These are phyloP conservation scores for Pleurotus tuoliensis DNA, from an alignment of 768 basidiomycete species.

Conservation along the genomic window DNA sequence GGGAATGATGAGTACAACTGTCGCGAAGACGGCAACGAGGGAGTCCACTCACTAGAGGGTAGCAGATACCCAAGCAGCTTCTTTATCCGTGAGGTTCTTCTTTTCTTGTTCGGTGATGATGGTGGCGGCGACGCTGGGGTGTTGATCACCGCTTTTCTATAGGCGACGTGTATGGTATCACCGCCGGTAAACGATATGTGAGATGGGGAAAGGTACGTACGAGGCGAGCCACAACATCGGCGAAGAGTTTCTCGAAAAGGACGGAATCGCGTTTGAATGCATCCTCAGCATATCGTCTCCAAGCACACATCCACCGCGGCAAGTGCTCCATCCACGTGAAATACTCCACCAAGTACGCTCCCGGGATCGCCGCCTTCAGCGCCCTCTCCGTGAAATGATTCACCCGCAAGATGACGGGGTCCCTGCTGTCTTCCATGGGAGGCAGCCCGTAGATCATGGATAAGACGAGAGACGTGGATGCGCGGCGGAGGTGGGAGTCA, in stretches of 20 bases:
- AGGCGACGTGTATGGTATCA: background rate
- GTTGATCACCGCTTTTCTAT: slow-evolving; percentile 10
- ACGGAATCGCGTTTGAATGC: slow-evolving; percentile 9
- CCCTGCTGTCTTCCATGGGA: slow-evolving; percentile 3
- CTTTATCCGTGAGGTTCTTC: slow-evolving; percentile 8
- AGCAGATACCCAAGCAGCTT: slow-evolving; percentile 14
- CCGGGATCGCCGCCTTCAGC: slow-evolving; percentile 27
- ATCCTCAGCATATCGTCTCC: slow-evolving; percentile 13
- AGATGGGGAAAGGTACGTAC: background rate
- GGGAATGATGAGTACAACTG: slow-evolving; percentile 7
- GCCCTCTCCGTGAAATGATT: slow-evolving; percentile 20
- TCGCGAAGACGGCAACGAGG: background rate
- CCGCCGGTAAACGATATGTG: no score
- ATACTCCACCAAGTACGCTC: slow-evolving; percentile 28
- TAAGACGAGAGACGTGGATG: slow-evolving; percentile 8
- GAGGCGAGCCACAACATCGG: slow-evolving; percentile 9
- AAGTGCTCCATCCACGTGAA: slow-evolving; percentile 29
- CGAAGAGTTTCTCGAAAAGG: slow-evolving; percentile 10
- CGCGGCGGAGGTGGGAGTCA: slow-evolving; percentile 11
- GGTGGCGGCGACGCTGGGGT: slow-evolving; percentile 7
- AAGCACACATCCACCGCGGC: slow-evolving; percentile 19
- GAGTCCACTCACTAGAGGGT: slow-evolving; percentile 10
- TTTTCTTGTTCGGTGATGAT: slow-evolving; percentile 10
- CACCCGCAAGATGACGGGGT: slow-evolving; percentile 13
- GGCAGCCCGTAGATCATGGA: slow-evolving; percentile 15